Evolutionary conservation across 495 filamentous ascomycete genomes (phyloP), one percentile per base, ranked within the genome.

Genomic region (Podospora fimiseda): DNA sequence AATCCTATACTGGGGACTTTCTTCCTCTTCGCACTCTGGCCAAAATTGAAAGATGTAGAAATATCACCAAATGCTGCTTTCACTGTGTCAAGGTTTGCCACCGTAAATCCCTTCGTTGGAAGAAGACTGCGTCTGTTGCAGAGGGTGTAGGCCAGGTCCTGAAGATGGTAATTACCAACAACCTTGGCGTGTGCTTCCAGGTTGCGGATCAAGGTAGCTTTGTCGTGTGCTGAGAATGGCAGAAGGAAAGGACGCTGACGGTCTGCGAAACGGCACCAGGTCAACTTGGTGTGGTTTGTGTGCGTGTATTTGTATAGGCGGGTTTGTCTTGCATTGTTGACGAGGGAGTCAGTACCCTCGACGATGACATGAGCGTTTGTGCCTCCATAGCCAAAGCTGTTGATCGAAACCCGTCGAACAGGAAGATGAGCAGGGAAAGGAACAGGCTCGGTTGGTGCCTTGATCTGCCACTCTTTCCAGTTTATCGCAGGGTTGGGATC

Each of bases 311-410:
- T n/a, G n/a, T n/a, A n/a, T n/a, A n/a, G n/a, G n/a, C n/a, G n/a
- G n/a, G n/a, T n/a, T n/a, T n/a, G n/a, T n/a, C n/a, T n/a, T n/a
- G n/a, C n/a, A n/a, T n/a, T n/a, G n/a, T n/a, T n/a, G 27, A 33
- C n/a, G n/a, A n/a, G n/a, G n/a, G 27, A 11, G 27, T 33, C 27
- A 33, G n/a, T 11, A 6, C 37, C 9, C 30, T 81, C 76, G 0
- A 83, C 9, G 16, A 83, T 65, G 6, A 54, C 67, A 48, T 84
- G 80, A 2, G 75, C 74, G 51, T 82, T 82, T 11, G 73, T 59
- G 3, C 80, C 79, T 1, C 80, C 79, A 51, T 67, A 79, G 0
- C 80, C 79, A 42, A 79, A 83, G 6, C 67, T 76, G 51, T 79
- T 82, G 16, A 60, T 55, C 61, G 61, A 62, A 0, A 36, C 39